Conservation (phyloP, 2,329 filamentous ascomycete genomes). For the Aspergillus niger region DNA sequence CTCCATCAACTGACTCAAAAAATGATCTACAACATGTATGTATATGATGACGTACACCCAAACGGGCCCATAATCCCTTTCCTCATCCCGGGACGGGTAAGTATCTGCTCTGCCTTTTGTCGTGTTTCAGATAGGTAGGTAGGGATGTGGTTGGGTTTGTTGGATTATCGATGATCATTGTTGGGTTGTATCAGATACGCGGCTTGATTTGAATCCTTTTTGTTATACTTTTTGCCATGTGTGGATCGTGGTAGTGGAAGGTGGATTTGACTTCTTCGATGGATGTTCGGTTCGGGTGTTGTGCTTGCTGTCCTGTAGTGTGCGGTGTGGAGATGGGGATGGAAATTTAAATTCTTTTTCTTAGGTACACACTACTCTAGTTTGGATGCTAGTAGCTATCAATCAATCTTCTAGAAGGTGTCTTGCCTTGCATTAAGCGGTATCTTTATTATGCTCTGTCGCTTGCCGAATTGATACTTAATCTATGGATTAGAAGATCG, state of each 20-base stretch:
- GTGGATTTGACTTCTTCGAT: not conserved
- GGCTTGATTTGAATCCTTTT: not conserved
- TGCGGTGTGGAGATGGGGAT: too few species aligned
- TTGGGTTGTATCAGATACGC: not conserved
- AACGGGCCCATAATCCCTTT: too few species aligned
- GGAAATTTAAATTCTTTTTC: too few species aligned
- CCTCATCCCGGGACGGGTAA: too few species aligned
- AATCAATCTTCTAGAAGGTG: too few species aligned
- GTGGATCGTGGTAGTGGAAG: not conserved
- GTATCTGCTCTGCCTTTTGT: too few species aligned
- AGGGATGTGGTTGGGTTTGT: not conserved
- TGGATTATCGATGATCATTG: not conserved
- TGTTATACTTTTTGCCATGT: not conserved
- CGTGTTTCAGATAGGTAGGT: too few species aligned
- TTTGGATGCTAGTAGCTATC: too few species aligned
- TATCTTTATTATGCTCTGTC: not conserved
- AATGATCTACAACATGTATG: too few species aligned
- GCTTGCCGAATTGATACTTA: not conserved
- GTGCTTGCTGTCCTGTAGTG: not conserved
- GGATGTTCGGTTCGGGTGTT: not conserved
- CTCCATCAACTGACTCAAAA: too few species aligned
- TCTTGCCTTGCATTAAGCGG: not conserved
- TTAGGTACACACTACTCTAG: not conserved
- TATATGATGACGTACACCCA: too few species aligned
- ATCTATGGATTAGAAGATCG: not conserved